Evolutionary conservation across 495 filamentous ascomycete species (phyloP).

Genomic region (Lasiosphaeria ovina): DNA sequence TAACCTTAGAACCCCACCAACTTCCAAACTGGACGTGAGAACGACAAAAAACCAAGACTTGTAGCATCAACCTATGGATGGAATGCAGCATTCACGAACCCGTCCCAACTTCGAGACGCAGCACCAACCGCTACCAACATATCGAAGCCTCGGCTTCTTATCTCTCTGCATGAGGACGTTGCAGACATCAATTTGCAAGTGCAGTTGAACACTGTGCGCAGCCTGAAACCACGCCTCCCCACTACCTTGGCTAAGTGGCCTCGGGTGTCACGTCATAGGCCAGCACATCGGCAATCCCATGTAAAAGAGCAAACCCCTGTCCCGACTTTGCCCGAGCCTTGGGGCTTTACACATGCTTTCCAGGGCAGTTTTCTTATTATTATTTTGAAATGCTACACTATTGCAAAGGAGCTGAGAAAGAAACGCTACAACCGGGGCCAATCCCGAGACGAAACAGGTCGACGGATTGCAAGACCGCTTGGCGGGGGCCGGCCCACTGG

Average conservation of each 20-base stretch:
- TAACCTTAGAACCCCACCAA: constrained; percentile 1
- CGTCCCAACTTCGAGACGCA: too few species aligned
- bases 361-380: neutral
- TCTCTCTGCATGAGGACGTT: neutral
- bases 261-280: constrained; percentile 26
- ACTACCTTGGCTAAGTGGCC: constrained; percentile 19
- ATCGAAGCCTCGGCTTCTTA: neutral
- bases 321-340: constrained; percentile 30
- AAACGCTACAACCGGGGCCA: neutral
- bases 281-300: constrained; percentile 1
- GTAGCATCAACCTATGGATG: too few species aligned
- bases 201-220: constrained; percentile 9
- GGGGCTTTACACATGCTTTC: neutral
- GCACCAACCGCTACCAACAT: too few species aligned
- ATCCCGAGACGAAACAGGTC: too few species aligned
- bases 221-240: constrained; percentile 11
- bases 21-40: neutral
- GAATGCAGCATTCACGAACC: too few species aligned
- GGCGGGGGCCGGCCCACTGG: neutral
- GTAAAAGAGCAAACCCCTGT: constrained; percentile 7
- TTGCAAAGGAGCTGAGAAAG: neutral
- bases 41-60: too few species aligned
- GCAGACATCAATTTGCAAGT: constrained; percentile 16
- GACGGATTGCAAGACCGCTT: neutral
- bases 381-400: neutral